Evolutionary conservation across 768 basidiomycete genomes (phyloP).

Genomic region (Cystofilobasidium bisporidii): DNA sequence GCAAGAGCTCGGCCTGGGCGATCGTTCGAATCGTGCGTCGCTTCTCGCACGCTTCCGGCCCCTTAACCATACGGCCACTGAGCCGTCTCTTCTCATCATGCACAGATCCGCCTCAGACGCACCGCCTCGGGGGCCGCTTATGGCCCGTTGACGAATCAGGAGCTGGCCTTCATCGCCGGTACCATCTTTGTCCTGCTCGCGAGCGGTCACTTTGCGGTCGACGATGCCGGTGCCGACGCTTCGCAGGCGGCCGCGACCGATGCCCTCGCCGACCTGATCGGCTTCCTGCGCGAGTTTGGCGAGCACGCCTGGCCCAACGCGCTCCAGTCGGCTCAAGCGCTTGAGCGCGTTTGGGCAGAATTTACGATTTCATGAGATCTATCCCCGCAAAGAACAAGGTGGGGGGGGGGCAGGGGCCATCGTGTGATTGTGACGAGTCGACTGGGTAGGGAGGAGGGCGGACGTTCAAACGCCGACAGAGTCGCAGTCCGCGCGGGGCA

Average conservation of each 20-base stretch:
- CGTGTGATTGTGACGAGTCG: too few relatives aligned
- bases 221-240: not conserved
- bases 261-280: not conserved
- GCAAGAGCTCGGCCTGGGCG: not conserved
- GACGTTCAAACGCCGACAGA: too few relatives aligned
- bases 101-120: not conserved
- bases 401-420: too few relatives aligned
- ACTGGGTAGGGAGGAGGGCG: too few relatives aligned
- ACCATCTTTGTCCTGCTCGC: not conserved
- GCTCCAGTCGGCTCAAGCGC: not conserved
- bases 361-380: not conserved
- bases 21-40: constrained; percentile 3
- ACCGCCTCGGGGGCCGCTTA: not conserved
- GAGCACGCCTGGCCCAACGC: not conserved
- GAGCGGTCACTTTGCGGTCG: not conserved
- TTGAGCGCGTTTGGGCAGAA: not conserved
- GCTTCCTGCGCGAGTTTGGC: constrained; percentile 2
- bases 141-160: constrained; percentile 1
- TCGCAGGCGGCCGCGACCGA: not conserved
- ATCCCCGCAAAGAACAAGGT: too few relatives aligned
- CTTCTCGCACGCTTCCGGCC: too few relatives aligned
- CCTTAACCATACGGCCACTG: too few relatives aligned
- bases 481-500: too few relatives aligned
- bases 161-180: constrained; percentile 6
- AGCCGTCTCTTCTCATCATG: not conserved